phyloP scores from a whole-genome alignment of 305 asterid species.

The Nicotiana rustica region DNA sequence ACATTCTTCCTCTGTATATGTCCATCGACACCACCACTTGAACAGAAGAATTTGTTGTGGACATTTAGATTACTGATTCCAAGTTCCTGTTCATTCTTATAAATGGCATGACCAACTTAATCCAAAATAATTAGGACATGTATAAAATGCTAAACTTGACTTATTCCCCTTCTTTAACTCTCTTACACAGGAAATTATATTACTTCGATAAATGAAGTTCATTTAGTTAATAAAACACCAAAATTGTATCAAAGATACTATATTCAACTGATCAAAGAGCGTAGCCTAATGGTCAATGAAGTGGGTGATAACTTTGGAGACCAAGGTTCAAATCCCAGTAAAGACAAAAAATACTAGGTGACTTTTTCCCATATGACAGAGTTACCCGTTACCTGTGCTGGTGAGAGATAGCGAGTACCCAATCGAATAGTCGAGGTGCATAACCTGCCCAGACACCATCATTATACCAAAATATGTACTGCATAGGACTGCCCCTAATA shows the following conservation, averaged over 20 bases:
- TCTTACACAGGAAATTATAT: not conserved
- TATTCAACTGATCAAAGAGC: no score
- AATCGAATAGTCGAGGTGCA: not conserved
- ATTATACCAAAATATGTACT: not conserved
- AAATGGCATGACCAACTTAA: not conserved
- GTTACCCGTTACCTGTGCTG: not conserved
- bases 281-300: no score
- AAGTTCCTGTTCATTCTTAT: slow-evolving; percentile 19
- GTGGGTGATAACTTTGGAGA: no score
- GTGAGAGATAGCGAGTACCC: not conserved
- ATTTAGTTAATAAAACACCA: not conserved
- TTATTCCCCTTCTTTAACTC: slow-evolving; percentile 3
- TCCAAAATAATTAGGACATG: not conserved
- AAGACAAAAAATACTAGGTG: not conserved
- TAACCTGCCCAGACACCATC: not conserved
- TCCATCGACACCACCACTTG: slow-evolving; percentile 18
- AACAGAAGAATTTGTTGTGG: not conserved
- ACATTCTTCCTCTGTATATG: not conserved
- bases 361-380: not conserved
- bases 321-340: not conserved
- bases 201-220: slow-evolving; percentile 12
- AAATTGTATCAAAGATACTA: not conserved
- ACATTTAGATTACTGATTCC: slow-evolving; percentile 1
- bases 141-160: not conserved
- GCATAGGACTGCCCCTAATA: not conserved